Conservation (phyloP, 192 early-diverging fungal species). For the Pilaira anomala region DNA sequence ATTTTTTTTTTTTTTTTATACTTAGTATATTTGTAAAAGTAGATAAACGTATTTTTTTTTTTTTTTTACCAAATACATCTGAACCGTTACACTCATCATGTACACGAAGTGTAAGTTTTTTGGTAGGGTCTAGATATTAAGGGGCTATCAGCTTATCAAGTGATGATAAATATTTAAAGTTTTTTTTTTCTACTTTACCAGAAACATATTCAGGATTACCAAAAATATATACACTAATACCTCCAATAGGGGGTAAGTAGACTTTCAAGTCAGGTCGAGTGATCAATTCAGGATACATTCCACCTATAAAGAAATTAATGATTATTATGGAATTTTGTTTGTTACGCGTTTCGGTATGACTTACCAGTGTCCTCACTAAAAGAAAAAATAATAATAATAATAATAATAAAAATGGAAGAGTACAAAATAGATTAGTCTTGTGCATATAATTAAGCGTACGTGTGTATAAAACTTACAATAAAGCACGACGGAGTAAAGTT, state of each 20-base stretch:
- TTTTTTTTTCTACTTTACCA: conserved; percentile 17
- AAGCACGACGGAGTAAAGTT: conserved; percentile 71
- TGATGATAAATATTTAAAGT: background rate
- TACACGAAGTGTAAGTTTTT: conserved; percentile 79
- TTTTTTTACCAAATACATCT: conserved; percentile 68
- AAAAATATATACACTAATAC: conserved; percentile 91
- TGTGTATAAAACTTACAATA: conserved; percentile 60
- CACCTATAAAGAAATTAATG: conserved; percentile 31
- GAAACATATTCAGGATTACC: conserved; percentile 77
- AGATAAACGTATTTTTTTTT: background rate
- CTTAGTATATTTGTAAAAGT: background rate
- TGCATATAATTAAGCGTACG: background rate
- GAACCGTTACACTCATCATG: conserved; percentile 97
- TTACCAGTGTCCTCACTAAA: conserved; percentile 77
- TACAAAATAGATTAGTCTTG: conserved; percentile 4
- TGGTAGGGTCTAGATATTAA: conserved; percentile 59
- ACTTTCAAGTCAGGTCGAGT: conserved; percentile 91
- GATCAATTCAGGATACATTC: conserved; percentile 95
- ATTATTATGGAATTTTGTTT: background rate
- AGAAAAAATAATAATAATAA: background rate
- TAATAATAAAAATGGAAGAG: background rate
- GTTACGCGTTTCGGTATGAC: background rate
- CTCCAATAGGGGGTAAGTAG: conserved; percentile 92
- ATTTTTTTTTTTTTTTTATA: conserved; percentile 1
- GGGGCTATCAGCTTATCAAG: background rate